These are phyloP conservation scores for Plasmopara muralis DNA, from an alignment of 352 stramenopile species.

Conservation along the genomic window DNA sequence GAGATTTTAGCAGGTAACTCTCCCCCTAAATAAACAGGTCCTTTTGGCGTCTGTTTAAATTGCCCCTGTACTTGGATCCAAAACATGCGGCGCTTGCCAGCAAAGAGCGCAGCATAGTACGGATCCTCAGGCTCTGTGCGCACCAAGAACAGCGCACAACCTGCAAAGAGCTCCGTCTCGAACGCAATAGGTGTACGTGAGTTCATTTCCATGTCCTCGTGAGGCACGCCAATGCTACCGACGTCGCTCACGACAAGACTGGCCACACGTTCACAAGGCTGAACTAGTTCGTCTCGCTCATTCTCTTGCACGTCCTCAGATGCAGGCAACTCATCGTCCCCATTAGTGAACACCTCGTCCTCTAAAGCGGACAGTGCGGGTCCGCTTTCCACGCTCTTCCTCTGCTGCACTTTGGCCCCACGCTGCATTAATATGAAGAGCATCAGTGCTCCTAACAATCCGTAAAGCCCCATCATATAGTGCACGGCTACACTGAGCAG, in stretches of 20 bases:
- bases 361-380: conserved; percentile 12
- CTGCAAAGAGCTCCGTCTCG: conserved; percentile 83
- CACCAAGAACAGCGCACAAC: conserved; percentile 76
- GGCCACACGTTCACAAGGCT: conserved; percentile 7
- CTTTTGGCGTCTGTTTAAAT: conserved; percentile 60
- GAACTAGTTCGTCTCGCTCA: conserved; percentile 4
- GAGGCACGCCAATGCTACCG: conserved; percentile 8
- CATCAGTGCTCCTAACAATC: conserved; percentile 34
- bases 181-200: conserved; percentile 54
- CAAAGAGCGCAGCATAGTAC: conserved; percentile 51
- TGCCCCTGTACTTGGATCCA: conserved; percentile 84
- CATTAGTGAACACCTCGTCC: conserved; percentile 19
- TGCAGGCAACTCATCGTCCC: conserved; percentile 12
- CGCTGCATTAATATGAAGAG: conserved; percentile 36
- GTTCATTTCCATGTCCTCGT: conserved; percentile 45
- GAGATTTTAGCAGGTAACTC: conserved; percentile 60
- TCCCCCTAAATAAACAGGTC: conserved; percentile 63
- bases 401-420: conserved; percentile 11
- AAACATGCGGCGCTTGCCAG: conserved; percentile 63
- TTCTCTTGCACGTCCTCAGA: neutral
- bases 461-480: conserved; percentile 53
- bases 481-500: conserved; percentile 54
- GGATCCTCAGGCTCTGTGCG: conserved; percentile 55
- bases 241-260: conserved; percentile 39
- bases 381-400: conserved; percentile 7